Conservation (phyloP, 2,329 filamentous ascomycete species). For the Cryphonectria naterciae region DNA sequence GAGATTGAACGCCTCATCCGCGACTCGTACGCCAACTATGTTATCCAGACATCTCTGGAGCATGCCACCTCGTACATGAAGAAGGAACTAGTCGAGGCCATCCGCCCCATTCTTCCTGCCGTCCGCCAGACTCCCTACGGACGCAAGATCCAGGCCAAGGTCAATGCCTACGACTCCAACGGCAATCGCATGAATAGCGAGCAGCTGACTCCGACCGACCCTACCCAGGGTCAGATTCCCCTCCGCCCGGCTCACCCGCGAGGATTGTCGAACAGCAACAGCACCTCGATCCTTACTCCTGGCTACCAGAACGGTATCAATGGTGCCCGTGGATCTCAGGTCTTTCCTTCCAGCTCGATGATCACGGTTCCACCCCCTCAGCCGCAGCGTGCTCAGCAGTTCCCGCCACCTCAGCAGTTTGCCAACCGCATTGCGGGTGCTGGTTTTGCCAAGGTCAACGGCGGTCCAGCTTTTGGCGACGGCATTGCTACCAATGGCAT, state of each 20-base stretch:
- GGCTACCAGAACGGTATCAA: constrained; percentile 40
- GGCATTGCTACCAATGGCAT: constrained; percentile 32
- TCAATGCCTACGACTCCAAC: constrained; percentile 62
- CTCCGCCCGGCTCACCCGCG: constrained; percentile 51
- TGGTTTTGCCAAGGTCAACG: constrained; percentile 20
- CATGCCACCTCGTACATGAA: constrained; percentile 77
- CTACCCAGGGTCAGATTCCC: constrained; percentile 58
- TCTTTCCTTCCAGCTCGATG: constrained; percentile 30
- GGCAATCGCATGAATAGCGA: constrained; percentile 46
- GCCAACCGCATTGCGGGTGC: constrained; percentile 19
- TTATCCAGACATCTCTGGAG: constrained; percentile 94
- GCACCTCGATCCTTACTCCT: constrained; percentile 41
- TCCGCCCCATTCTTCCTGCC: constrained; percentile 80
- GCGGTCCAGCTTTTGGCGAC: constrained; percentile 15
- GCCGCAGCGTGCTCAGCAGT: constrained; percentile 29
- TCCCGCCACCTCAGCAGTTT: constrained; percentile 28
- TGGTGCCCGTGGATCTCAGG: constrained; percentile 28
- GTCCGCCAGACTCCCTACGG: constrained; percentile 94
- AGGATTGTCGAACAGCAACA: constrained; percentile 43
- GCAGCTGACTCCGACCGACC: constrained; percentile 57
- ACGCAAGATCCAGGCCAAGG: constrained; percentile 89
- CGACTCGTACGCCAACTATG: constrained; percentile 96
- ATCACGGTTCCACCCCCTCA: constrained; percentile 32
- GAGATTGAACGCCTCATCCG: constrained; percentile 89
- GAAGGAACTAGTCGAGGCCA: constrained; percentile 75